These are phyloP conservation scores for Dovyalis caffra DNA, from an alignment of 345 rosid species.

Conservation along the genomic window DNA sequence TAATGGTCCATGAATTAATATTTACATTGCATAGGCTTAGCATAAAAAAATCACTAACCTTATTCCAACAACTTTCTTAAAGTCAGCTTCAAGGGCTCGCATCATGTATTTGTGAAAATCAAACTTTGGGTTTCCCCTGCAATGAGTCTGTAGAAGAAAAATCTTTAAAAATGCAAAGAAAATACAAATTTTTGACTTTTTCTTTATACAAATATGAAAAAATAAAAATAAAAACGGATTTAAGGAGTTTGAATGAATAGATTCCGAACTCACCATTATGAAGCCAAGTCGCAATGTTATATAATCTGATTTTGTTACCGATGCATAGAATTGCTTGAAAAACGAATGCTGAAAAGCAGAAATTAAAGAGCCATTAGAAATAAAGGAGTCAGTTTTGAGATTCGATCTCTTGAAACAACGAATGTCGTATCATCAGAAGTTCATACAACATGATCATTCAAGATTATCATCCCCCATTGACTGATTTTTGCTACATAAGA, in stretches of 20 bases:
- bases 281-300: constrained; percentile 74
- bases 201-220: too few relatives aligned
- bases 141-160: constrained; percentile 58
- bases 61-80: constrained; percentile 89
- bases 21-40: not conserved
- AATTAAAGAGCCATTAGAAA: not conserved
- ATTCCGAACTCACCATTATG: constrained; percentile 49
- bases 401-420: not conserved
- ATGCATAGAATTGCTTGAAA: constrained; percentile 78
- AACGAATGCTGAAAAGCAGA: constrained; percentile 62
- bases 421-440: not conserved
- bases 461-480: not conserved
- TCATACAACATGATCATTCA: not conserved
- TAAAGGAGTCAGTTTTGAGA: not conserved
- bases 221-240: not conserved
- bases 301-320: constrained; percentile 78
- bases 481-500: not conserved
- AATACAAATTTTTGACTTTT: too few relatives aligned
- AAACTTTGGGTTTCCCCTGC: constrained; percentile 67
- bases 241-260: not conserved
- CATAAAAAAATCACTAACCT: constrained; percentile 44
- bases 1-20: not conserved
- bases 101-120: constrained; percentile 80
- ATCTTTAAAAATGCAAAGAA: constrained; percentile 1
- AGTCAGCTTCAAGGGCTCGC: constrained; percentile 92